Evolutionary conservation across 345 rosid species (phyloP), one percentile per base, ranked within the genome.

Genomic region (Citrus medica): DNA sequence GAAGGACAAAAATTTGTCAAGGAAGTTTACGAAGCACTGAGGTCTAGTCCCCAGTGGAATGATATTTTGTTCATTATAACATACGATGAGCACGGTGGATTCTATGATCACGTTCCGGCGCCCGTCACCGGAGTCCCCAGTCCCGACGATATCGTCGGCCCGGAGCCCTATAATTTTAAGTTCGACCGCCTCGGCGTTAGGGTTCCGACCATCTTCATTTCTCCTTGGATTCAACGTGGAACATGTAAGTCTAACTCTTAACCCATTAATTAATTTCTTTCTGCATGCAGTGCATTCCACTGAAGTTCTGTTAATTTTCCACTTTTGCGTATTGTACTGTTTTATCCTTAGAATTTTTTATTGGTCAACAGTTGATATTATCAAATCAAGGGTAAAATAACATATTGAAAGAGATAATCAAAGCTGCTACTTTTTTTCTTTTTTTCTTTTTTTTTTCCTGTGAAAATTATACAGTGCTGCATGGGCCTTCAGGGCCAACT

Each of bases 81-180:
- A 19, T 89, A 89, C 13, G 92, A 89, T 10, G 92, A 89, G 27
- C 92, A 89, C 7, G 92, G 92, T 22, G 92, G 92, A 1, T 89
- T 87, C 74, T 89, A 89, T 65, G 90, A 89, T 42, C 92, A 89
- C 78, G 89, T 89, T 1, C 88, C 89, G 3, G 84, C 92, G 14
- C 92, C 90, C 0, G 70, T 74, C 5, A 78, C 73, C 5, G 87
- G 86, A 27, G 88, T 89, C 73, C 92, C 92, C 7, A 85, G 86
- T 67, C 90, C 92, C 0, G 90, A 87, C 24, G 92, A 85, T 8
- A 27, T 89, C 5, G 73, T 86, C 1, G 92, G 90, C 51, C 84
- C 87, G 1, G 65, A 74, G 21, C 92, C 92, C 0, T 87, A 86
- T 80, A 70, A 84, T 37, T 89, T 87, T 78, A 87, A 86, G 66